These are phyloP conservation scores for Eimeria brunetti DNA, from an alignment of 169 alveolate species.

Conservation along the genomic window DNA sequence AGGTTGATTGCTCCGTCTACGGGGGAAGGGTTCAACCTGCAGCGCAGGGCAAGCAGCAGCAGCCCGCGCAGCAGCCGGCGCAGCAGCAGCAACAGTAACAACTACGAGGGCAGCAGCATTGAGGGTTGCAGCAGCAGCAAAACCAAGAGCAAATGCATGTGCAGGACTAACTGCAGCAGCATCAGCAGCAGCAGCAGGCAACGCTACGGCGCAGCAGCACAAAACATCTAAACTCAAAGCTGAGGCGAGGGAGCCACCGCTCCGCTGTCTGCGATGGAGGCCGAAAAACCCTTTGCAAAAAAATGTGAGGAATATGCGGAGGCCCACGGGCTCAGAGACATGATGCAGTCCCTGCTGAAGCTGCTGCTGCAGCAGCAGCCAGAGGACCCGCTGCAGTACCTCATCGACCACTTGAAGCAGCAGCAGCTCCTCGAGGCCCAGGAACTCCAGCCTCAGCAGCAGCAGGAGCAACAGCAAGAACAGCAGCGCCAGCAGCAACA, in stretches of 20 bases:
- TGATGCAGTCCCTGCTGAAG: constrained; percentile 26
- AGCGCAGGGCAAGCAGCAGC: no score
- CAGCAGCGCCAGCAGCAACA: background rate
- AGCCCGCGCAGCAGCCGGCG: no score
- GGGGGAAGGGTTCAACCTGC: background rate
- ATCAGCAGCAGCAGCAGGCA: background rate
- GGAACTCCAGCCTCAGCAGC: constrained; percentile 72
- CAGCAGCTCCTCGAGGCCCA: constrained; percentile 76
- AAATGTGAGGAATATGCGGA: constrained; percentile 53
- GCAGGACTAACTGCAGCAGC: no score
- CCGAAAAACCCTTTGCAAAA: constrained; percentile 10
- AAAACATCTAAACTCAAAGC: background rate
- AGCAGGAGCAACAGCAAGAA: constrained; percentile 88
- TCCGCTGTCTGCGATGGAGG: constrained; percentile 33
- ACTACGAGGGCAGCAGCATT: background rate
- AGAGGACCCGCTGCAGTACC: constrained; percentile 90
- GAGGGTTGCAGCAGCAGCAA: background rate
- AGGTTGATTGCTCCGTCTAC: background rate
- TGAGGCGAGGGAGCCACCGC: background rate
- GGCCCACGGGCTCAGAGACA: constrained; percentile 51
- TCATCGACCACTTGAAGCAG: constrained; percentile 86
- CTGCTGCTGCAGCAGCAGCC: constrained; percentile 87
- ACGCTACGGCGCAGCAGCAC: background rate
- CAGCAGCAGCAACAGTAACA: background rate
- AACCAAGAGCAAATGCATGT: no score